A percentile compares a stretch with the other conserved stretches of the same genome.
Evolutionary conservation across 2,329 filamentous ascomycete genomes (phyloP).

Genomic region (Diaporthe sp.): DNA sequence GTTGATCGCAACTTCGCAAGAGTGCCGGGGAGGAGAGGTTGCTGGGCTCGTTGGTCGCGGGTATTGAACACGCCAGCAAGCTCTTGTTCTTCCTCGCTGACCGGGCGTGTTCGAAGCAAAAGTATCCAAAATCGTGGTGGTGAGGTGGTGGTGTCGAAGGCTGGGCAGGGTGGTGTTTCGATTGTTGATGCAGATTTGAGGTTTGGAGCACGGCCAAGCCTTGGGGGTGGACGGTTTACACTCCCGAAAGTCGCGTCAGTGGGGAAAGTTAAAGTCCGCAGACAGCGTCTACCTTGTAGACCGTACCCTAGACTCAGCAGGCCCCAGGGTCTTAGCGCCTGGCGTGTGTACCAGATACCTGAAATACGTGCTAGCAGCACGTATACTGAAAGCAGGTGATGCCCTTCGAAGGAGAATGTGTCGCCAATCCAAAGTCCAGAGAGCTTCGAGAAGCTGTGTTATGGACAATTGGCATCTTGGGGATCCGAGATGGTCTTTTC

Average conservation of each 20-base stretch:
- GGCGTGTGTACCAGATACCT: neutral
- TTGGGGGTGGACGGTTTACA: conserved; percentile 12
- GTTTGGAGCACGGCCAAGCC: conserved; percentile 29
- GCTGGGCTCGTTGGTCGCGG: neutral
- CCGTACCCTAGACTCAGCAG: neutral
- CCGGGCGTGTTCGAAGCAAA: neutral
- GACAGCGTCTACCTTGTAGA: neutral
- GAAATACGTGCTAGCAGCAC: too few species aligned
- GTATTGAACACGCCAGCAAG: neutral
- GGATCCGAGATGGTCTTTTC: neutral
- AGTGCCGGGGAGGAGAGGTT: neutral
- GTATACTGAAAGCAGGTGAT: neutral
- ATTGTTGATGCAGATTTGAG: conserved; percentile 28
- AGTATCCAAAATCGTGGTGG: conserved; percentile 15
- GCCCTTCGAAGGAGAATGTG: neutral
- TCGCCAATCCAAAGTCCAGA: neutral
- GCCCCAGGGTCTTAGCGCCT: neutral
- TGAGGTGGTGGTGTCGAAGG: neutral
- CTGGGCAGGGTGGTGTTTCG: conserved; percentile 32
- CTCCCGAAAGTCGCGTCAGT: conserved; percentile 22
- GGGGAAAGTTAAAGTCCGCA: conserved; percentile 19
- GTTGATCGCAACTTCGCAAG: conserved; percentile 27
- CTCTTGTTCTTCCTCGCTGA: neutral
- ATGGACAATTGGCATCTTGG: conserved; percentile 25
- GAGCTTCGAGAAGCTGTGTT: neutral